Base-by-base conservation (phyloP, 495 filamentous ascomycete species). In the Penicillium malachiteum region DNA sequence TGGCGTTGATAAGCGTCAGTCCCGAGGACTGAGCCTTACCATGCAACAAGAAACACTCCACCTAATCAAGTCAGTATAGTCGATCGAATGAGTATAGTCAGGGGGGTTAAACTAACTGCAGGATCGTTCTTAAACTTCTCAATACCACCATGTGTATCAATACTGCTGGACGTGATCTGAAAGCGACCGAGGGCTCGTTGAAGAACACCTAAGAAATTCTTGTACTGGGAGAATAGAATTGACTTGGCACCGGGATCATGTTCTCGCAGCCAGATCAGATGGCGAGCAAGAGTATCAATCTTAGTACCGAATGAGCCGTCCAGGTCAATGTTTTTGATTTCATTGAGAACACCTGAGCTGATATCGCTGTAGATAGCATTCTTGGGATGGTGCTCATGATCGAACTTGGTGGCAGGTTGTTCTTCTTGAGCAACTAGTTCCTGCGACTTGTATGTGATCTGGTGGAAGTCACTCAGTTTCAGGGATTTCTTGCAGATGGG, bases 181-280 rank as follows among this genome's bases (percentile, higher is more conserved):
- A 88, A 86, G 3, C 80, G 70, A 1, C 66, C 52, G 46, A 97
- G 84, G 0, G 90, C 92, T 18, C 66, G 71, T 37, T 77, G 76
- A 2, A 98, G 75, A 8, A 95, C 81, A 2, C 81, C 73, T n/a
- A 98, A 74, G 58, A 96, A 96, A 41, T 87, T 84, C 50, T 81
- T 80, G 70, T 84, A 95, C 66, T 98, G 93, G 5, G 90, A 92
- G 67, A 97, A 98, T 18, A 97, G 74, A 60, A 98, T 86, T 0
- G 90, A 90, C 66, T 97, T 96, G 9, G 90, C 83, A 0, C 90
- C 91, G 1, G 90, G 90, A 64, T 98, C 94, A 47, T 90, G 81
- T 49, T 86, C 76, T 3, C 91, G 82, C 4, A 98, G 74, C 89
- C 90, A 97, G 13, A 95, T 65, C 1, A 97, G 71, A 64, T 98